A percentile compares a stretch with the other conserved stretches of the same genome.
These are phyloP conservation scores for Fusarium stilboides DNA, from an alignment of 2,329 filamentous ascomycete species.

Conservation along the genomic window DNA sequence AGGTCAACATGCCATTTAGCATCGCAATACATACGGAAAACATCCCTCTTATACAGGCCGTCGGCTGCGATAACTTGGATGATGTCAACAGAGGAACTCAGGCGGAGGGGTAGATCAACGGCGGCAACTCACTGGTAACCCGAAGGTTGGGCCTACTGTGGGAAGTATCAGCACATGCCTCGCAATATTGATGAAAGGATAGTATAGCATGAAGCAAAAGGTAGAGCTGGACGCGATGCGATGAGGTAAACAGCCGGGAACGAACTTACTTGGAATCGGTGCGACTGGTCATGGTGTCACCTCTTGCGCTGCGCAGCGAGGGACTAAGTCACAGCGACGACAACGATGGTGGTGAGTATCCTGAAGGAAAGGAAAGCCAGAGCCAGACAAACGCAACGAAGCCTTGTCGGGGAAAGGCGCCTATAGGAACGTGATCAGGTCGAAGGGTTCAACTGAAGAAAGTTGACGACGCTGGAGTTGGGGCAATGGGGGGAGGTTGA, in stretches of 20 bases:
- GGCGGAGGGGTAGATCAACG: slow-evolving; percentile 41
- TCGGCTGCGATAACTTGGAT: slow-evolving; percentile 94
- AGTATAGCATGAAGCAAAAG: slow-evolving; percentile 4
- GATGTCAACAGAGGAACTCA: slow-evolving; percentile 55
- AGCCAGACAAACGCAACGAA: slow-evolving; percentile 37
- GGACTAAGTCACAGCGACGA: slow-evolving; percentile 47
- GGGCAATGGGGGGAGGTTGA: slow-evolving; percentile 48
- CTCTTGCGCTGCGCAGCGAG: slow-evolving; percentile 49
- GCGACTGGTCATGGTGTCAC: slow-evolving; percentile 55
- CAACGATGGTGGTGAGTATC: slow-evolving; percentile 35
- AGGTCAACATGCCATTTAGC: neutral
- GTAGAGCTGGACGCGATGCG: slow-evolving; percentile 23
- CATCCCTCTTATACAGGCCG: slow-evolving; percentile 98
- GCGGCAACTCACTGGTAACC: slow-evolving; percentile 82
- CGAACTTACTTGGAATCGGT: slow-evolving; percentile 56
- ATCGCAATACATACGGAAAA: slow-evolving; percentile 84
- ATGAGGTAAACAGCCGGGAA: slow-evolving; percentile 27
- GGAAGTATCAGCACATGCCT: slow-evolving; percentile 51
- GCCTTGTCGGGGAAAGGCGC: slow-evolving; percentile 36
- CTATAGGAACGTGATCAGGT: slow-evolving; percentile 32
- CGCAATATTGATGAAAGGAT: slow-evolving; percentile 6
- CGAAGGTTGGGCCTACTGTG: slow-evolving; percentile 86
- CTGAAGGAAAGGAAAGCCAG: slow-evolving; percentile 22
- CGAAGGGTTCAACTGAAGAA: slow-evolving; percentile 45
- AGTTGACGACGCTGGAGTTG: slow-evolving; percentile 48